phyloP scores from a whole-genome alignment of 805 yeast species.

The Deakozyma indianensis region DNA sequence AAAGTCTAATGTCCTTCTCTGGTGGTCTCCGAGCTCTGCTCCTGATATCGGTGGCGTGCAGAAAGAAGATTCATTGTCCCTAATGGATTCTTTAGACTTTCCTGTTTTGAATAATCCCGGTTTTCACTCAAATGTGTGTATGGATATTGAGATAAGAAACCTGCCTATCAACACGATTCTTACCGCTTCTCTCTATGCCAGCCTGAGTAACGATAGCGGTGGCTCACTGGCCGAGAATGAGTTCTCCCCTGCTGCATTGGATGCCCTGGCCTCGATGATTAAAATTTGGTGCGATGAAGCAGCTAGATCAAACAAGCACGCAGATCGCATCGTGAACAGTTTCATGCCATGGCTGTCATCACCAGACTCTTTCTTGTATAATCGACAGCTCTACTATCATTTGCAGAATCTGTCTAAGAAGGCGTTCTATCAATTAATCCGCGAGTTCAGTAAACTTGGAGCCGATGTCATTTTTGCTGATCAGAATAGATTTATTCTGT shows the following conservation, averaged over 20 bases:
- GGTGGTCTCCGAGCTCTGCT: slow-evolving; percentile 81
- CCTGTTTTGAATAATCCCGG: slow-evolving; percentile 69
- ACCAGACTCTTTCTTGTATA: slow-evolving; percentile 55
- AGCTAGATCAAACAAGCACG: slow-evolving; percentile 44
- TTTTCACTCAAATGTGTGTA: slow-evolving; percentile 57
- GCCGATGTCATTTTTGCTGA: slow-evolving; percentile 68
- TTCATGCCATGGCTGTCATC: slow-evolving; percentile 75
- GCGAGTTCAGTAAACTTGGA: slow-evolving; percentile 70
- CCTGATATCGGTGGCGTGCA: slow-evolving; percentile 82
- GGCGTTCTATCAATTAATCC: slow-evolving; percentile 62
- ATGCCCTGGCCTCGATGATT: slow-evolving; percentile 56
- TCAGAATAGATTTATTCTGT: slow-evolving; percentile 55
- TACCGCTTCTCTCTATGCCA: slow-evolving; percentile 50
- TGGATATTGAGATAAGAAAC: slow-evolving; percentile 69
- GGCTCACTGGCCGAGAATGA: slow-evolving; percentile 60
- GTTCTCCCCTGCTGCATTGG: slow-evolving; percentile 61
- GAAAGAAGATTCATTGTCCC: slow-evolving; percentile 37
- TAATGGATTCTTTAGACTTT: slow-evolving; percentile 45
- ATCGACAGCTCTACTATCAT: slow-evolving; percentile 65
- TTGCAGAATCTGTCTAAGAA: slow-evolving; percentile 74
- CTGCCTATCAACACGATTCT: slow-evolving; percentile 75
- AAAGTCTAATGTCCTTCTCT: slow-evolving; percentile 54
- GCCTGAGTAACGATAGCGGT: slow-evolving; percentile 14
- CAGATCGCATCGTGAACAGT: slow-evolving; percentile 60
- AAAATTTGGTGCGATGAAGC: slow-evolving; percentile 94